These are phyloP conservation scores for Apiospora malaysiana DNA, from an alignment of 2,329 filamentous ascomycete genomes.

Conservation along the genomic window DNA sequence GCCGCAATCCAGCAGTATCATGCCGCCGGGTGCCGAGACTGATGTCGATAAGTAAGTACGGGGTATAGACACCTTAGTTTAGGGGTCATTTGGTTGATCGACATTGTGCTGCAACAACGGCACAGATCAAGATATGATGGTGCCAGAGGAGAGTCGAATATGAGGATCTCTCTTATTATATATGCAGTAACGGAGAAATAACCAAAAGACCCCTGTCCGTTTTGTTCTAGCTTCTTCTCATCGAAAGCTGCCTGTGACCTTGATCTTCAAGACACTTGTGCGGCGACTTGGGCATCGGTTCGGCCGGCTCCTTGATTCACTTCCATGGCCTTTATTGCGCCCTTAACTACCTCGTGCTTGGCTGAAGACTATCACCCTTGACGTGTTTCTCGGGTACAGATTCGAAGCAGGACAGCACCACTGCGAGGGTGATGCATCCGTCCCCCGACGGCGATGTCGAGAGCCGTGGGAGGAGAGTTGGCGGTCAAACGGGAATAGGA, in stretches of 20 bases:
- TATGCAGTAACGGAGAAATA: too few species aligned
- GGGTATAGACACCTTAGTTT: neutral
- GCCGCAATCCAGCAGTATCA: conserved; percentile 39
- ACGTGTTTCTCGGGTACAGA: conserved; percentile 27
- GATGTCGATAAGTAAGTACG: conserved; percentile 33
- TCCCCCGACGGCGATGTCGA: conserved; percentile 24
- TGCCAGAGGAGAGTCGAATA: conserved; percentile 46
- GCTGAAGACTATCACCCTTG: conserved; percentile 31
- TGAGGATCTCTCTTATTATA: neutral
- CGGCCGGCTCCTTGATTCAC: conserved; percentile 48
- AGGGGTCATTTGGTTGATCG: neutral
- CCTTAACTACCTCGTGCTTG: conserved; percentile 32
- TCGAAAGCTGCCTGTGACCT: conserved; percentile 54
- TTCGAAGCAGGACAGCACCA: neutral
- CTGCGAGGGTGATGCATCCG: conserved; percentile 18
- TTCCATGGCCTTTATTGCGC: conserved; percentile 31
- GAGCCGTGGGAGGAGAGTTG: neutral
- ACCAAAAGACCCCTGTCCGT: too few species aligned
- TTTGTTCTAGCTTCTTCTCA: too few species aligned
- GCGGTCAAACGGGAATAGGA: too few species aligned
- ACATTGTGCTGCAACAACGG: neutral
- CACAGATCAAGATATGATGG: conserved; percentile 38
- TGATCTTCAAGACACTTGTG: conserved; percentile 54
- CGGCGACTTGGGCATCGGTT: conserved; percentile 53
- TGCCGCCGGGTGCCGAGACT: conserved; percentile 39